Base-by-base conservation (phyloP, 441 rosid species). In the Melastoma candidum region DNA sequence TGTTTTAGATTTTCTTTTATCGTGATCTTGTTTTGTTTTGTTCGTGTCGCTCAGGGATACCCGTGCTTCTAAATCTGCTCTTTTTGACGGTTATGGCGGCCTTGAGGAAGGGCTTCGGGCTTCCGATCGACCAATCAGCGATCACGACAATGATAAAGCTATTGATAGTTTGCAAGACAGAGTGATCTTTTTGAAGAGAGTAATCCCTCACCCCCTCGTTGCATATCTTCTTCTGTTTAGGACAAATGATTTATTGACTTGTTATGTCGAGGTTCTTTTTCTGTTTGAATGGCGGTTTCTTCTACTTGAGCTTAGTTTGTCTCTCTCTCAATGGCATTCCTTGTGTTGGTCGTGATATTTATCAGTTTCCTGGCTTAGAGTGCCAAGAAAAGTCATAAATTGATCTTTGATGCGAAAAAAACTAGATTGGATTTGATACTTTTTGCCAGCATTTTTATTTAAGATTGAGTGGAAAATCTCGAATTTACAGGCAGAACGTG, bases 41-140 rank as follows among this genome's bases (percentile, higher is more conserved):
- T 26, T 6, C 2, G 57, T 58, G 39, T 58, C 51, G 11, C 61
- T 58, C 57, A 89, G 95, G 80, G 97, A 89, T 61, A 63, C 72
- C 53, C 88, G 90, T 54, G 60, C 50, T 53, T 75, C 88, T 11
- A 80, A 74, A 72, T 54, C 83, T 11, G 68, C 87, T 58, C 79
- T 84, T 7, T 82, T 84, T 50, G 90, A 82, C 54, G 75, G 74
- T 0, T 68, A 67, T 47, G 83, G 85, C 52, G 80, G 82, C 47
- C 82, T 86, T 49, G 97, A 86, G 68, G 97, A 84, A 75, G 85
- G 81, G 51, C 80, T 86, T 43, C 71, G 74, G 55, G 70, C 82
- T 48, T 73, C 92, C 22, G 66, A 87, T 51, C 62, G 60, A 43
- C 83, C 76, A 57, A 66, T 65, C 47, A 73, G 44, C 54, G 95